A percentile compares a stretch with the other conserved stretches of the same genome.
Conservation (phyloP, 2,329 filamentous ascomycete genomes). For the Aspergillus ochraceus region DNA sequence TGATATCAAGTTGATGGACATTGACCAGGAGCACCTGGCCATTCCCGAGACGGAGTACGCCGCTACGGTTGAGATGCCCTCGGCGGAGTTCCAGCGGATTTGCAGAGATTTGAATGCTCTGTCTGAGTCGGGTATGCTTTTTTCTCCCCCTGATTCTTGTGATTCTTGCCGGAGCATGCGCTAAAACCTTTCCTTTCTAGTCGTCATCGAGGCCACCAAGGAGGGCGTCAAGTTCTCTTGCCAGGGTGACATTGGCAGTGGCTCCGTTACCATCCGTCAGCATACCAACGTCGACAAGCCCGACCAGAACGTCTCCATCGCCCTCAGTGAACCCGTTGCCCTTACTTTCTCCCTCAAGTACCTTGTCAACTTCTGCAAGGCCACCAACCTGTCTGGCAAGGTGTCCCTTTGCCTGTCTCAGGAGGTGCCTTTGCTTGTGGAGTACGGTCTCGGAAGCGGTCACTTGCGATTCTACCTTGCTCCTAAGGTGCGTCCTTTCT, state of each 20-base stretch:
- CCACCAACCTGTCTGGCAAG: conserved; percentile 73
- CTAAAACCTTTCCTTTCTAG: conserved; percentile 46
- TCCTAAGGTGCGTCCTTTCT: conserved; percentile 72
- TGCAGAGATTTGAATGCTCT: conserved; percentile 87
- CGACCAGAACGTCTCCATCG: conserved; percentile 80
- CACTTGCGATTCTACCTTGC: conserved; percentile 97
- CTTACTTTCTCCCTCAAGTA: conserved; percentile 99
- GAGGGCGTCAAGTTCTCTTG: conserved; percentile 95
- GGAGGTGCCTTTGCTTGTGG: conserved; percentile 93
- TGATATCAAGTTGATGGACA: conserved; percentile 99
- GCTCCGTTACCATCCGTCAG: conserved; percentile 85
- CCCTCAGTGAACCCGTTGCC: conserved; percentile 86
- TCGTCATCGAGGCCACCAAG: conserved; percentile 93
- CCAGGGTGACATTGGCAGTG: conserved; percentile 93
- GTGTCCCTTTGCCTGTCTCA: conserved; percentile 94
- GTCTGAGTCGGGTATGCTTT: conserved; percentile 83
- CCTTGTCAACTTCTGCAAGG: conserved; percentile 99
- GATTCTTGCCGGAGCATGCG: neutral
- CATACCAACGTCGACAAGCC: conserved; percentile 89
- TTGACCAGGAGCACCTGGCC: conserved; percentile 98
- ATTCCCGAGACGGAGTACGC: conserved; percentile 99
- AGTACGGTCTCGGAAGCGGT: conserved; percentile 82
- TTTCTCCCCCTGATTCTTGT: conserved; percentile 7
- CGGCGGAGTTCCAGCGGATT: conserved; percentile 88
- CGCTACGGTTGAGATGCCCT: conserved; percentile 85